Evolutionary conservation across 1,139 yeast genomes (phyloP).

Genomic region (Debaryomycetaceae sp.): DNA sequence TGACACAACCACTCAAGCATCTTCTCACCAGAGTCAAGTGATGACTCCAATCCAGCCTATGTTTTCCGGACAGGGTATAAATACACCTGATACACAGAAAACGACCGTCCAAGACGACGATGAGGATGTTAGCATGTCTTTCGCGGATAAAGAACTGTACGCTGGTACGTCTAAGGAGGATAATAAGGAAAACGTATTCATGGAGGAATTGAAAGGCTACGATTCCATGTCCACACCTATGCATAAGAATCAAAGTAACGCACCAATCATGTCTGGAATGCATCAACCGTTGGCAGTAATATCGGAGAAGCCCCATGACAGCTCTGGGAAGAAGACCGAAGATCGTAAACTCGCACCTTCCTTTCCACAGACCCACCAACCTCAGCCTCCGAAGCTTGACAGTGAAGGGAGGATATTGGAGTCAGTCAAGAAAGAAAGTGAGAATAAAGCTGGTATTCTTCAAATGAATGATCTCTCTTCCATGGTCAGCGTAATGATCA

Average conservation of each 20-base stretch:
- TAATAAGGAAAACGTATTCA: constrained; percentile 43
- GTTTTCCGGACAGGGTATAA: constrained; percentile 17
- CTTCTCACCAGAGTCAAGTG: constrained; percentile 8
- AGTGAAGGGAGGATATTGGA: constrained; percentile 26
- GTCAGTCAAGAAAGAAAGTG: constrained; percentile 5
- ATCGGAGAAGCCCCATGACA: constrained; percentile 34
- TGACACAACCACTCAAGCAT: background rate
- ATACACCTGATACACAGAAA: constrained; percentile 48
- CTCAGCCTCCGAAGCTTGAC: constrained; percentile 35
- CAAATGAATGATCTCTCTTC: constrained; percentile 33
- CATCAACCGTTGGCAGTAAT: constrained; percentile 38
- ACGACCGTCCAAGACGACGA: constrained; percentile 46
- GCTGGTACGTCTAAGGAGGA: constrained; percentile 32
- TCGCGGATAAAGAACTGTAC: constrained; percentile 33
- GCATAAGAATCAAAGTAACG: constrained; percentile 12
- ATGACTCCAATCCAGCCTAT: constrained; percentile 39
- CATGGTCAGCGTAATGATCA: constrained; percentile 41
- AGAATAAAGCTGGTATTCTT: constrained; percentile 11
- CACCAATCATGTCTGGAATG: constrained; percentile 8
- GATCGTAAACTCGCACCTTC: constrained; percentile 10
- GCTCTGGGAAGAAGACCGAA: constrained; percentile 22
- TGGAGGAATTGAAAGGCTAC: constrained; percentile 26
- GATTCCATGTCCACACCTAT: constrained; percentile 34
- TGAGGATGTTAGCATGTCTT: constrained; percentile 27
- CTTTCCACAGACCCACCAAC: constrained; percentile 16